Conservation (phyloP, 148 eudicot genomes). For the Fagopyrum esculentum region DNA sequence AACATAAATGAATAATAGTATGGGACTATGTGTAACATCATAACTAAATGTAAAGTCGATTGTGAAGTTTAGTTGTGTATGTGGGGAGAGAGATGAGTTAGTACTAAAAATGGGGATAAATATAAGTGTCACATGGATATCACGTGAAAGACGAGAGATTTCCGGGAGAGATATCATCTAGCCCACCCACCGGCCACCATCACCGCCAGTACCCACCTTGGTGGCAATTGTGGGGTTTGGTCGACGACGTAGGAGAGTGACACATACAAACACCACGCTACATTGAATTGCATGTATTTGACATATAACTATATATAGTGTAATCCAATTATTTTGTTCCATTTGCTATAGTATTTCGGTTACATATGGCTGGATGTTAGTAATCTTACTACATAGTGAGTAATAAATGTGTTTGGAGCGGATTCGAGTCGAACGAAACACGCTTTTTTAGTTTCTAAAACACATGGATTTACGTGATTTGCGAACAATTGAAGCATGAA, state of each 20-base stretch:
- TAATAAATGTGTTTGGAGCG: too few relatives aligned
- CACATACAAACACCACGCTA: neutral
- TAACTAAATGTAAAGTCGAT: neutral
- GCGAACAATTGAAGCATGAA: too few relatives aligned
- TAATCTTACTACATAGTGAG: neutral
- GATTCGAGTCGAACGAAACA: too few relatives aligned
- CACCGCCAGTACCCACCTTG: neutral
- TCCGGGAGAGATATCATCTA: neutral
- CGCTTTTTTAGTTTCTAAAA: too few relatives aligned
- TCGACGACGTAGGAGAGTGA: neutral
- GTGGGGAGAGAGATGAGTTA: neutral
- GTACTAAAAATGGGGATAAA: conserved; percentile 2
- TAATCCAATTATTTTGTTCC: neutral
- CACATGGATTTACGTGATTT: too few relatives aligned
- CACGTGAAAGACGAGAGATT: conserved; percentile 7
- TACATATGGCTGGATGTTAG: neutral
- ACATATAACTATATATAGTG: too few relatives aligned
- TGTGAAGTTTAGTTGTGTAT: conserved; percentile 2
- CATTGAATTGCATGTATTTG: neutral
- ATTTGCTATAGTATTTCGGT: neutral
- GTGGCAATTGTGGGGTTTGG: neutral
- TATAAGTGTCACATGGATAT: neutral
- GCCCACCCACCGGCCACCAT: conserved; percentile 11
- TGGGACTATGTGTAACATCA: neutral
- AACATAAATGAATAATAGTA: neutral